Percentiles rank a stretch among this genome's conserved stretches.
These are phyloP conservation scores for Paramecium sexaurelia DNA, from an alignment of 73 alveolate species.

Conservation along the genomic window DNA sequence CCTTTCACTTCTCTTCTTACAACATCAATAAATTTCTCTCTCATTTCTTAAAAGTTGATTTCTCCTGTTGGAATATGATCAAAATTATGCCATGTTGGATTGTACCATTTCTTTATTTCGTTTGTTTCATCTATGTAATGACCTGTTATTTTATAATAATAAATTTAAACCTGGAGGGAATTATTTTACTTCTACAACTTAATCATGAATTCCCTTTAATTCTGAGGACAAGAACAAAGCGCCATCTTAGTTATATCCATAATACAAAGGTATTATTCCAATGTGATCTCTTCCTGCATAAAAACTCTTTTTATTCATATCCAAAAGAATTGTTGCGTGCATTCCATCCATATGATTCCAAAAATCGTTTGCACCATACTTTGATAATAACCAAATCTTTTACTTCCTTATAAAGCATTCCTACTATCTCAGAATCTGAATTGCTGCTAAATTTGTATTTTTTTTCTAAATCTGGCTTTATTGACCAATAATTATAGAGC, in stretches of 20 bases:
- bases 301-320: conserved; percentile 58
- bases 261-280: conserved; percentile 76
- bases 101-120: conserved; percentile 55
- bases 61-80: conserved; percentile 58
- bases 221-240: conserved; percentile 72
- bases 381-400: neutral
- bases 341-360: conserved; percentile 76
- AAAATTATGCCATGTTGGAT: conserved; percentile 61
- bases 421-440: conserved; percentile 68
- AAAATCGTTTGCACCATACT: conserved; percentile 67
- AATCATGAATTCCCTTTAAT: conserved; percentile 71
- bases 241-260: conserved; percentile 68
- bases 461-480: conserved; percentile 44
- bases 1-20: conserved; percentile 69
- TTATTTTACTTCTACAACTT: conserved; percentile 63
- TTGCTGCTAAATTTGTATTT: conserved; percentile 63
- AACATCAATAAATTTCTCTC: conserved; percentile 67
- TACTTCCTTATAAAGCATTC: conserved; percentile 66
- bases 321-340: conserved; percentile 71
- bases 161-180: conserved; percentile 72
- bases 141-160: conserved; percentile 4
- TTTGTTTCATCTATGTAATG: conserved; percentile 41
- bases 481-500: conserved; percentile 61
- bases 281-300: conserved; percentile 81
- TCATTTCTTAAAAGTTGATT: conserved; percentile 62